These are phyloP conservation scores for Clavispora phyllophila DNA, from an alignment of 805 yeast species.

Conservation along the genomic window DNA sequence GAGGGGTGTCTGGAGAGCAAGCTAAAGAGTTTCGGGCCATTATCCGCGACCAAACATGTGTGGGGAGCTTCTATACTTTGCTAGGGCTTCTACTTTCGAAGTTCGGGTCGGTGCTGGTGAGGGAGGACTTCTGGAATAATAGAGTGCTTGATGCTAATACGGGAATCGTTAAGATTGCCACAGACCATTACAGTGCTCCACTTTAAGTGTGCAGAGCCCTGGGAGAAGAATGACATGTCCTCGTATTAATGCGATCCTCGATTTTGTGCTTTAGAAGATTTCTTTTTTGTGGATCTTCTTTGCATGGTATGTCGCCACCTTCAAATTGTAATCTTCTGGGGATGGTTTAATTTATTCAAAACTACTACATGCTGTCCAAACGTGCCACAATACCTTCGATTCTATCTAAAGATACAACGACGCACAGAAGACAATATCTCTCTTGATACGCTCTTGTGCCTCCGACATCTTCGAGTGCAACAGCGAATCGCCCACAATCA, in stretches of 20 bases:
- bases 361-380: too few relatives aligned
- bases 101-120: conserved; percentile 21
- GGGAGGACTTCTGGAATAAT: conserved; percentile 15
- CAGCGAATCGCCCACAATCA: conserved; percentile 90
- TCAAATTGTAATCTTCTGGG: too few relatives aligned
- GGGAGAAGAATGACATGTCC: too few relatives aligned
- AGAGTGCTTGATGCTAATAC: conserved; percentile 10
- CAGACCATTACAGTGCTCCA: background rate
- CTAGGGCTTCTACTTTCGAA: conserved; percentile 30
- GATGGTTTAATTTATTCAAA: too few relatives aligned
- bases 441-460: conserved; percentile 91
- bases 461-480: conserved; percentile 83
- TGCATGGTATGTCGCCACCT: too few relatives aligned
- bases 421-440: conserved; percentile 97
- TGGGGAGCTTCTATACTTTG: conserved; percentile 36
- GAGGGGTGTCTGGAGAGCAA: conserved; percentile 6
- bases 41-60: conserved; percentile 20
- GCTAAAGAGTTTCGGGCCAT: conserved; percentile 3
- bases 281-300: too few relatives aligned
- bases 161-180: conserved; percentile 26
- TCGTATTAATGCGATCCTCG: too few relatives aligned
- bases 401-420: conserved; percentile 65
- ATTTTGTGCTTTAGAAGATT: too few relatives aligned
- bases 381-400: too few relatives aligned
- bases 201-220: background rate